Evolutionary conservation across 2,329 filamentous ascomycete genomes (phyloP).

Genomic region (Aspergillus tubingensis): DNA sequence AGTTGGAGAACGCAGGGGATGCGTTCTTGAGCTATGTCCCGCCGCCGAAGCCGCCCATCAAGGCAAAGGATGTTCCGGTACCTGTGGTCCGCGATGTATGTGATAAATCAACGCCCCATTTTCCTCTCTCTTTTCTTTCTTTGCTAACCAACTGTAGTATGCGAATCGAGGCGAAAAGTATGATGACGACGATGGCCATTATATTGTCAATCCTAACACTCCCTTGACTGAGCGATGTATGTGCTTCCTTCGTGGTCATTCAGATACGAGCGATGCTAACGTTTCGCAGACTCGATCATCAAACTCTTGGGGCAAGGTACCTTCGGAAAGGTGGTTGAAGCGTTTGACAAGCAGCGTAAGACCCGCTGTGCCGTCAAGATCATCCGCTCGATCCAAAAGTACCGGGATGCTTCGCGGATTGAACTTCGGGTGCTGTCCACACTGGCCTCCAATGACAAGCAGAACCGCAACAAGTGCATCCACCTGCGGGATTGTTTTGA

Average conservation of each 20-base stretch:
- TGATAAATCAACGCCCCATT: constrained; percentile 10
- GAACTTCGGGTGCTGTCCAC: constrained; percentile 92
- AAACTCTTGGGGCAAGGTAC: constrained; percentile 94
- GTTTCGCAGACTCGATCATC: constrained; percentile 72
- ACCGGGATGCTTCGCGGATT: constrained; percentile 92
- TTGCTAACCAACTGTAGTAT: constrained; percentile 38
- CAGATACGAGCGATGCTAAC: constrained; percentile 20
- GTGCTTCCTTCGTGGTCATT: constrained; percentile 40
- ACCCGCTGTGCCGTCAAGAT: constrained; percentile 94
- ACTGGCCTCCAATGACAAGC: constrained; percentile 83
- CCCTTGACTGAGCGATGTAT: constrained; percentile 86
- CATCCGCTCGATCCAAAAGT: constrained; percentile 97
- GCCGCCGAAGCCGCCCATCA: constrained; percentile 84
- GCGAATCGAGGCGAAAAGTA: constrained; percentile 67
- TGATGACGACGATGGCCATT: constrained; percentile 96
- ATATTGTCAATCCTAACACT: constrained; percentile 85
- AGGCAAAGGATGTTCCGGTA: constrained; percentile 76
- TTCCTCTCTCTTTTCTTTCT: constrained; percentile 9
- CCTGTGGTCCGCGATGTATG: constrained; percentile 62
- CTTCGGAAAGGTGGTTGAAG: constrained; percentile 97
- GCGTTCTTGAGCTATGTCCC: constrained; percentile 79
- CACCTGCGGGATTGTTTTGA: constrained; percentile 97
- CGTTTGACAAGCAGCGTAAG: constrained; percentile 74
- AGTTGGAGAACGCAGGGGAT: constrained; percentile 70
- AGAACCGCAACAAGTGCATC: constrained; percentile 94